These are phyloP conservation scores for Chrysanthemum lavandulifolium DNA, from an alignment of 129 eudicot genomes.

Conservation along the genomic window DNA sequence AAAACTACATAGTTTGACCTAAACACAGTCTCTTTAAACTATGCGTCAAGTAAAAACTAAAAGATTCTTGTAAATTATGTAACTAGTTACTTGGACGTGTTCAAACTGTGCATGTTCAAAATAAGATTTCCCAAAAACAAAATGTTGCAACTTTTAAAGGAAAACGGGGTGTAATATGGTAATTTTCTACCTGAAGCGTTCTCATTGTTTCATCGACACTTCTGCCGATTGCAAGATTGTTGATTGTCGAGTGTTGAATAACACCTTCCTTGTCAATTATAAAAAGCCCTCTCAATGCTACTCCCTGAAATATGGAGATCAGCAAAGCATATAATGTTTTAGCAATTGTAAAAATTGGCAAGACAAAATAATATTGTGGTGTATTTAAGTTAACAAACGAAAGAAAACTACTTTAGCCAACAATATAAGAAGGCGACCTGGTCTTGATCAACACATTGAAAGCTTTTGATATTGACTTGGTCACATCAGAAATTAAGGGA, in stretches of 20 bases:
- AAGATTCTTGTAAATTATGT: no score
- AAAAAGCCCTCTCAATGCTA: conserved; percentile 93
- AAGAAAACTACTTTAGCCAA: background rate
- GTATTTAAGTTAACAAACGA: no score
- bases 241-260: conserved; percentile 93
- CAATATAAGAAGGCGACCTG: conserved; percentile 46
- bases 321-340: no score
- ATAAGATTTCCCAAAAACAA: background rate
- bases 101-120: no score
- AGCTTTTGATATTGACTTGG: conserved; percentile 77
- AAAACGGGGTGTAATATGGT: background rate
- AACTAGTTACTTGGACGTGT: no score
- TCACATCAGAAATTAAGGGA: conserved; percentile 90
- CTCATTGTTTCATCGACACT: conserved; percentile 95
- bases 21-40: no score
- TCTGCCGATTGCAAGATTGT: conserved; percentile 92
- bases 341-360: no score
- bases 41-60: no score
- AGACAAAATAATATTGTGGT: no score
- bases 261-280: conserved; percentile 97
- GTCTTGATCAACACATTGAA: conserved; percentile 76
- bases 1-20: no score
- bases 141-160: background rate
- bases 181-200: conserved; percentile 76
- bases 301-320: conserved; percentile 46